phyloP scores from a whole-genome alignment of 2,329 filamentous ascomycete species.

The Phaeosphaeriaceae sp. region DNA sequence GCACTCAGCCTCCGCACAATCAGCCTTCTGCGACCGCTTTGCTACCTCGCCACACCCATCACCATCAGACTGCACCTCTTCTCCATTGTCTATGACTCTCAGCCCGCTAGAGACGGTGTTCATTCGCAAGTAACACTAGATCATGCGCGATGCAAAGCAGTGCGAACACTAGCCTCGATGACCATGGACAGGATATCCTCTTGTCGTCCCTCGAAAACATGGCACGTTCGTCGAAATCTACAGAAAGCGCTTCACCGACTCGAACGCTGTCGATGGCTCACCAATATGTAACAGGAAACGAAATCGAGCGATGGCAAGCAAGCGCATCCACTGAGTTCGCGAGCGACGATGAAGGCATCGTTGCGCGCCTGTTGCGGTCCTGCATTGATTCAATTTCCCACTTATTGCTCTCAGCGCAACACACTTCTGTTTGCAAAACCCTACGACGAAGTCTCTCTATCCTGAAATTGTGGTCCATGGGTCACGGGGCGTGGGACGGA shows the following conservation, averaged over 20 bases:
- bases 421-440: not conserved
- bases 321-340: not conserved
- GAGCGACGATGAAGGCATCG: conserved; percentile 9
- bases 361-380: conserved; percentile 6
- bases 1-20: not conserved
- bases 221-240: not conserved
- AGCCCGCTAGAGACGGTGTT: not conserved
- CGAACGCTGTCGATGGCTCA: not conserved
- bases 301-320: conserved; percentile 10
- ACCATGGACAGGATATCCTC: not conserved
- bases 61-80: not conserved
- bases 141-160: not conserved
- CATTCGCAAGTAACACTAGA: not conserved
- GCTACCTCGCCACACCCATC: not conserved
- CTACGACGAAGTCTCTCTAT: conserved; percentile 16
- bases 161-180: not conserved
- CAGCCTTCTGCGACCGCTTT: not conserved
- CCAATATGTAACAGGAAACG: not conserved
- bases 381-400: conserved; percentile 9
- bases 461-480: conserved; percentile 25
- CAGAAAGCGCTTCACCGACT: not conserved
- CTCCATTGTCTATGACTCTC: not conserved
- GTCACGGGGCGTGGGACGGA: conserved; percentile 15
- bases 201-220: not conserved
- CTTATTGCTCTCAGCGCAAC: not conserved